phyloP scores from a whole-genome alignment of 2,329 filamentous ascomycete species.

The Venturia aucupariae region DNA sequence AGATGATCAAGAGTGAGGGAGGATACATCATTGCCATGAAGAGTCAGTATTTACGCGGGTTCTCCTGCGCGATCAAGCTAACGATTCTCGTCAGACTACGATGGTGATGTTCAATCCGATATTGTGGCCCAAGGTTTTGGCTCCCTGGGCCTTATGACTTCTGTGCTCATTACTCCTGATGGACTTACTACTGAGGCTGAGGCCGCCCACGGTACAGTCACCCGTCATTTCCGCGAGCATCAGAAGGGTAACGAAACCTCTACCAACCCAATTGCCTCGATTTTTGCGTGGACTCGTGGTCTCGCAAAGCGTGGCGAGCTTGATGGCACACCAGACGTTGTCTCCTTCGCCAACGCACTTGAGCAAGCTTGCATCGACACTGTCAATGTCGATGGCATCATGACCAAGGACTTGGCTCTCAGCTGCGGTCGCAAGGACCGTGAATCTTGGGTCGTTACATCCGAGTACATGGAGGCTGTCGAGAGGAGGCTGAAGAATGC shows the following conservation, averaged over 20 bases:
- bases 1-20: conserved; percentile 98
- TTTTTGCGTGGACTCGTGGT: conserved; percentile 97
- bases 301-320: conserved; percentile 87
- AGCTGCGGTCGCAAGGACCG: conserved; percentile 81
- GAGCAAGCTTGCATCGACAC: conserved; percentile 93
- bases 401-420: conserved; percentile 99
- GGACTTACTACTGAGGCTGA: conserved; percentile 97
- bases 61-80: not conserved
- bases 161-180: conserved; percentile 90
- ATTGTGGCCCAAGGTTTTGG: conserved; percentile 98
- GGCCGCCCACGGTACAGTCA: conserved; percentile 96
- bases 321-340: conserved; percentile 83
- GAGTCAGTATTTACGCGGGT: conserved; percentile 52
- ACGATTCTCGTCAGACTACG: conserved; percentile 62
- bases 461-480: conserved; percentile 81
- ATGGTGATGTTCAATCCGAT: conserved; percentile 97
- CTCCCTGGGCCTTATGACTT: conserved; percentile 97
- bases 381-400: conserved; percentile 86
- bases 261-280: conserved; percentile 97
- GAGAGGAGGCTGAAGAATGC: conserved; percentile 78
- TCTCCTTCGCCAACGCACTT: conserved; percentile 82
- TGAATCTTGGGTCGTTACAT: conserved; percentile 81
- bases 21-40: conserved; percentile 97
- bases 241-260: conserved; percentile 96
- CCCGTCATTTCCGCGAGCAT: conserved; percentile 96